phyloP scores from a whole-genome alignment of 2,329 filamentous ascomycete genomes.

The Corniculantispora saksenae region DNA sequence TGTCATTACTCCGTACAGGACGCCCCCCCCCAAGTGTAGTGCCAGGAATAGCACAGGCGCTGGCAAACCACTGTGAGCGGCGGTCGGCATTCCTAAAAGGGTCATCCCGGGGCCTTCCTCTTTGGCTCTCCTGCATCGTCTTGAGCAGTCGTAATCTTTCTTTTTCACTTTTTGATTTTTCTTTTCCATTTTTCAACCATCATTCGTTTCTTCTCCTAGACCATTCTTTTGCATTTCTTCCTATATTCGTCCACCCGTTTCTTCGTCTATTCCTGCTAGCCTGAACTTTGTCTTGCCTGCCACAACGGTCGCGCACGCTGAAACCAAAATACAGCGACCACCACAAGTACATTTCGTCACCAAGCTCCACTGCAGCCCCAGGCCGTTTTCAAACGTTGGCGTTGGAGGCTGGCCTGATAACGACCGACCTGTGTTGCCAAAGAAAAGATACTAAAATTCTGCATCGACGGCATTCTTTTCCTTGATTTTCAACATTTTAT shows the following conservation, averaged over 20 bases:
- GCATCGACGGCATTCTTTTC: neutral
- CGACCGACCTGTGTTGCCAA: neutral
- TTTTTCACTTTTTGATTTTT: neutral
- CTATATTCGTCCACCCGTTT: neutral
- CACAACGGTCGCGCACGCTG: neutral
- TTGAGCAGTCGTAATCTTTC: neutral
- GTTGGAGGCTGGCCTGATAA: neutral
- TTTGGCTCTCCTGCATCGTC: neutral
- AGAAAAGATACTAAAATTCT: neutral
- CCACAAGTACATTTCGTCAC: slow-evolving; percentile 15
- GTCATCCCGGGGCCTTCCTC: neutral
- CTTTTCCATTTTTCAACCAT: neutral
- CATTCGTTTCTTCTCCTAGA: neutral
- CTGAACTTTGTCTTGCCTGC: neutral
- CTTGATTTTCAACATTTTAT: neutral
- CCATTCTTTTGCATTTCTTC: neutral
- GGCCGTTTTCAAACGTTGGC: slow-evolving; percentile 12
- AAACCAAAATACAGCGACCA: neutral
- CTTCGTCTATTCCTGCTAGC: neutral
- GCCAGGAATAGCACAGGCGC: neutral
- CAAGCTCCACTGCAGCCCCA: slow-evolving; percentile 14
- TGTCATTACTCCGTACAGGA: no score
- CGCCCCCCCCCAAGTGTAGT: neutral
- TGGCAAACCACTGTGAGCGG: neutral
- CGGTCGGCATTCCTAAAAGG: slow-evolving; percentile 9